Base-by-base conservation (phyloP, 352 stramenopile genomes). In the Blastocystis sp. region DNA sequence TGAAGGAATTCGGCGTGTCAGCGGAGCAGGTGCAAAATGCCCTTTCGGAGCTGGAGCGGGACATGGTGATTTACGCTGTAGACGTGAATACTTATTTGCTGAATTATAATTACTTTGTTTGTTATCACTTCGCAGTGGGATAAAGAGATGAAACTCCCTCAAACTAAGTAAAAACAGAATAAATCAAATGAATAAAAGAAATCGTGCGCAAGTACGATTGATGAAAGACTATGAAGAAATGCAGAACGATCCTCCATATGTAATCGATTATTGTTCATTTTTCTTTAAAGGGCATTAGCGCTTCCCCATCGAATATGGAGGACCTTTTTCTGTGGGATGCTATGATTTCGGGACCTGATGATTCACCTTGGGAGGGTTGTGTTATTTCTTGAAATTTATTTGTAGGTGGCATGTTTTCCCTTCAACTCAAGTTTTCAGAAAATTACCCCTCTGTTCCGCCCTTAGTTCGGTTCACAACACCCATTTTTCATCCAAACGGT, bases 301-400 rank as follows among this genome's bases (percentile, higher is more conserved):
- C 78, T 16, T 89, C 78, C 13, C 78, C 78, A n/a, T 47, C 66
- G 37, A 79, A 89, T 39, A 79, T 79, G 66, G 78, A 89, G 2
- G 66, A 89, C 30, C 34, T 89, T 7, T 89, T 89, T 41, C 5
- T 78, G 4, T 89, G 78, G 78, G 78, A 89, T 89, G 78, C 78
- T 9, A 89, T 79, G 78, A 89, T 89, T 45, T 79, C 78, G 5
- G 78, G 78, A 8, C 78, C 78, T 3, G 78, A 89, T 47, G 78
- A 89, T 65, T 89, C 78, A 11, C 78, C 78, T 26, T 89, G 78
- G 78, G 78, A 89, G 24, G 78, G 78, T 89, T 66, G 13, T 65
- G 16, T 78, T 7, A 43, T 54, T 20, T n/a, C 3, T 24, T 24
- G 26, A 24, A 50, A 6, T 45, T 76, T 47, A 76, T 26, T 43